phyloP scores from a whole-genome alignment of 2,329 filamentous ascomycete genomes.

The Ophiosphaerella herpotricha region DNA sequence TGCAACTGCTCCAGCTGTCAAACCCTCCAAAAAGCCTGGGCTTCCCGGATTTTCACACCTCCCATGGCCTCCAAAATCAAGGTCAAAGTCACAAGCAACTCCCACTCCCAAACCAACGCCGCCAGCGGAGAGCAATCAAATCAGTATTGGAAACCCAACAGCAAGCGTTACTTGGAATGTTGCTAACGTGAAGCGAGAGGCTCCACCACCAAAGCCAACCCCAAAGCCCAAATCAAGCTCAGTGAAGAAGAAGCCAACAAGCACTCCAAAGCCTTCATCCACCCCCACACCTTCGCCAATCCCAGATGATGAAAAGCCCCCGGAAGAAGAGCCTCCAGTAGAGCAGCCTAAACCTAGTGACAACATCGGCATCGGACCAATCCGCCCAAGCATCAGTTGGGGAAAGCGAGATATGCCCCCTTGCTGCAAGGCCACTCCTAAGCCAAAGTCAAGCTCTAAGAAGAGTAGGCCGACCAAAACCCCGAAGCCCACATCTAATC shows the following conservation, averaged over 20 bases:
- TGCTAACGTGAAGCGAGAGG: not conserved
- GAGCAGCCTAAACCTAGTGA: constrained; percentile 2
- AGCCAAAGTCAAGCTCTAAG: not conserved
- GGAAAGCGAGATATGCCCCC: too few species aligned
- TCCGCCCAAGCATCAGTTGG: not conserved
- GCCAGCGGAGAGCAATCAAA: constrained; percentile 12
- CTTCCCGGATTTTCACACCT: not conserved
- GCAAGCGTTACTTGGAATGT: constrained; percentile 10
- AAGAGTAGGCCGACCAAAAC: too few species aligned
- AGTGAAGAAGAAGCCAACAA: constrained; percentile 4
- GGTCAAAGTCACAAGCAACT: constrained; percentile 1
- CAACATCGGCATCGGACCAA: constrained; percentile 13
- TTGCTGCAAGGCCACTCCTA: constrained; percentile 1
- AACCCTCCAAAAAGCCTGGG: constrained; percentile 1
- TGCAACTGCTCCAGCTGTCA: not conserved
- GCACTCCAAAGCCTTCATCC: constrained; percentile 7
- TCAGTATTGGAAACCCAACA: constrained; percentile 5
- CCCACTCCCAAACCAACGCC: constrained; percentile 8
- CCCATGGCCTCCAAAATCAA: constrained; percentile 3
- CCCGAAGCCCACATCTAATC: too few species aligned
- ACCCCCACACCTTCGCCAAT: constrained; percentile 6
- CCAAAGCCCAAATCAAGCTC: constrained; percentile 3
- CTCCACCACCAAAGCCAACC: constrained; percentile 3
- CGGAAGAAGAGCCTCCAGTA: too few species aligned
- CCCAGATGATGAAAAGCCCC: not conserved